Conservation (phyloP, 305 asterid species). For the Ilex paraguariensis region DNA sequence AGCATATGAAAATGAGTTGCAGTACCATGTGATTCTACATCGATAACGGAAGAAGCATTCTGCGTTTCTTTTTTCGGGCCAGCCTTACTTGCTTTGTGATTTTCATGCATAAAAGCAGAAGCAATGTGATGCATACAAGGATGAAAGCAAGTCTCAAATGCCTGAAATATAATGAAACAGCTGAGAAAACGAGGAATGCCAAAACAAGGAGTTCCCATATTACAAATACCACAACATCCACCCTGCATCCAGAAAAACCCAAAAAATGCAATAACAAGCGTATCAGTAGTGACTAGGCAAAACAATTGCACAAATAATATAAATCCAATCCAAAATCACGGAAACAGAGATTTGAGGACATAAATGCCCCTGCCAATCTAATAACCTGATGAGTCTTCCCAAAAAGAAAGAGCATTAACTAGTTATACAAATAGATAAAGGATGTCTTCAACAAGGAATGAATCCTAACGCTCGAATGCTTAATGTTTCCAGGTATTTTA, state of each 20-base stretch:
- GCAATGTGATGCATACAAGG: slow-evolving; percentile 47
- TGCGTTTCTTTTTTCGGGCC: slow-evolving; percentile 77
- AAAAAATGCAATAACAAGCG: slow-evolving; percentile 8
- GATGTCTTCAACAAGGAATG: too few relatives aligned
- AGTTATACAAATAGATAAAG: too few relatives aligned
- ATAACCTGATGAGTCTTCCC: too few relatives aligned
- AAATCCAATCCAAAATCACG: too few relatives aligned
- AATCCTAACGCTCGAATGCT: too few relatives aligned
- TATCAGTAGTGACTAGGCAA: background rate
- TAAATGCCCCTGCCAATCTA: too few relatives aligned
- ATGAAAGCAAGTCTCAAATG: slow-evolving; percentile 61
- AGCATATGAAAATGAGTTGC: slow-evolving; percentile 13
- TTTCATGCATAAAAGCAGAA: slow-evolving; percentile 69
- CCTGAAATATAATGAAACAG: slow-evolving; percentile 70
- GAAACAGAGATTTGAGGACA: too few relatives aligned
- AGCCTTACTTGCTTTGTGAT: slow-evolving; percentile 67
- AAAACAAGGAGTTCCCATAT: slow-evolving; percentile 84
- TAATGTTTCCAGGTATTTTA: too few relatives aligned
- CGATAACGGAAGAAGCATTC: slow-evolving; percentile 96
- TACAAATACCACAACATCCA: slow-evolving; percentile 75
- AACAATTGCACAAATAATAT: background rate
- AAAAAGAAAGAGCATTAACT: too few relatives aligned
- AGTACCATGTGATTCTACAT: slow-evolving; percentile 48
- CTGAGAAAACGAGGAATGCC: slow-evolving; percentile 73
- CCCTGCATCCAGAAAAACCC: slow-evolving; percentile 52